Conservation (phyloP, 495 filamentous ascomycete species). For the Chaetomium cochliodes region DNA sequence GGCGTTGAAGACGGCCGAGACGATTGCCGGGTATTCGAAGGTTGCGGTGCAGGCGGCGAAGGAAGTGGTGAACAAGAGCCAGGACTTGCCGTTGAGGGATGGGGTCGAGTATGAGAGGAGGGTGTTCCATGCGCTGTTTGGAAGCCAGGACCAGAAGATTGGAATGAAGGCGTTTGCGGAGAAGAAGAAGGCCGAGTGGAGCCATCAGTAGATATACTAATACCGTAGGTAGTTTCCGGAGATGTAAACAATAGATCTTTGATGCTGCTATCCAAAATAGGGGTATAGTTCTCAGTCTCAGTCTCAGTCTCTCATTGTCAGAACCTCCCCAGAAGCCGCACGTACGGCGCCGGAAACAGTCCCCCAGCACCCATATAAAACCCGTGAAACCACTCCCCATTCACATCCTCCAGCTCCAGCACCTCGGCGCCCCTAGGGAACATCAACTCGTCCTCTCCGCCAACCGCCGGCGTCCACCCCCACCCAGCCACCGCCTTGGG, state of each 20-base stretch:
- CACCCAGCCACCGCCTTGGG: constrained; percentile 62
- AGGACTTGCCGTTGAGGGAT: constrained; percentile 80
- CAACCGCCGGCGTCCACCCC: constrained; percentile 67
- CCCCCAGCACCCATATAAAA: constrained; percentile 73
- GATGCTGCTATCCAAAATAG: not conserved
- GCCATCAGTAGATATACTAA: constrained; percentile 63
- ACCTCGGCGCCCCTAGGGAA: constrained; percentile 84
- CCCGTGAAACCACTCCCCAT: constrained; percentile 83
- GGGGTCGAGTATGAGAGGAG: constrained; percentile 93
- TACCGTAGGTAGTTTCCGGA: not conserved
- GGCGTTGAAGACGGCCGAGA: constrained; percentile 77
- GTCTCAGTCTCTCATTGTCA: not conserved
- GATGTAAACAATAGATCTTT: not conserved
- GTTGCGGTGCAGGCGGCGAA: constrained; percentile 88
- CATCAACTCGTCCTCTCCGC: constrained; percentile 65
- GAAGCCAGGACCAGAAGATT: constrained; percentile 93
- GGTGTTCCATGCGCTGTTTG: constrained; percentile 90
- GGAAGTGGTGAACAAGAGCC: constrained; percentile 97
- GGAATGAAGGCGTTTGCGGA: constrained; percentile 94
- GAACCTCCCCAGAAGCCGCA: constrained; percentile 36
- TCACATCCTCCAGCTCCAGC: constrained; percentile 74
- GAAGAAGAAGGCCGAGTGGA: constrained; percentile 93
- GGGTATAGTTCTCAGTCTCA: constrained; percentile 5
- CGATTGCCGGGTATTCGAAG: constrained; percentile 75
- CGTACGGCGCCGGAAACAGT: constrained; percentile 73